phyloP scores from a whole-genome alignment of 352 stramenopile species.

The Phytopythium mirpurense region DNA sequence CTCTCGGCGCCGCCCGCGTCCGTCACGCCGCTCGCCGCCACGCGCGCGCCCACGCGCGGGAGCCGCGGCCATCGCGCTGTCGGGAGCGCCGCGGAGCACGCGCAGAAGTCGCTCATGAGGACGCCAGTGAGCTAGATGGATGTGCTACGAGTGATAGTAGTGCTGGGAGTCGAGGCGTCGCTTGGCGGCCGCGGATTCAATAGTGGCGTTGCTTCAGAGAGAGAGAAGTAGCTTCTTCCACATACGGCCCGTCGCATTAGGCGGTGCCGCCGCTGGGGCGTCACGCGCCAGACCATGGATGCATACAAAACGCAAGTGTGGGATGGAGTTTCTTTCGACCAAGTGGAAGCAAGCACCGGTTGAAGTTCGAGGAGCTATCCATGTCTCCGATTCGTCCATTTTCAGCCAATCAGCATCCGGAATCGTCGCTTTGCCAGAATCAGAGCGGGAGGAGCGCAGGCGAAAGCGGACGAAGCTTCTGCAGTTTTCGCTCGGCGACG shows the following conservation, averaged over 20 bases:
- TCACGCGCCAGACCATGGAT: background rate
- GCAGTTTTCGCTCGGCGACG: too few relatives aligned
- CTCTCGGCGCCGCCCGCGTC: constrained; percentile 49
- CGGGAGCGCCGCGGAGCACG: background rate
- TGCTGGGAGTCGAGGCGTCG: too few relatives aligned
- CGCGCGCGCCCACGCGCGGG: constrained; percentile 6
- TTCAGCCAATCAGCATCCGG: constrained; percentile 4
- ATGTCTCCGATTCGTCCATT: background rate
- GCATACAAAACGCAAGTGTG: background rate
- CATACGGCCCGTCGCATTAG: background rate
- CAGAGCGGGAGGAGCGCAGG: background rate
- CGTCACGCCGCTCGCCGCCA: constrained; percentile 44
- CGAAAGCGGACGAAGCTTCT: background rate
- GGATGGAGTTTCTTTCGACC: constrained; percentile 1
- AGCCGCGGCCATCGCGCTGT: background rate
- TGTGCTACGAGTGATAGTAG: too few relatives aligned
- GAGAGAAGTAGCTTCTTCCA: background rate
- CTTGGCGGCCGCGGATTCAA: too few relatives aligned
- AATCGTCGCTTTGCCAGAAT: background rate
- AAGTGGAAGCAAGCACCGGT: background rate
- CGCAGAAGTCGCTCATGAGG: background rate
- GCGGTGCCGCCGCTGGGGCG: background rate
- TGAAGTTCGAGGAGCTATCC: too few relatives aligned
- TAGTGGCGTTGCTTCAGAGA: too few relatives aligned
- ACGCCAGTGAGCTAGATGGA: too few relatives aligned